Evolutionary conservation across 305 asterid genomes (phyloP).

Genomic region (Andrographis paniculata): DNA sequence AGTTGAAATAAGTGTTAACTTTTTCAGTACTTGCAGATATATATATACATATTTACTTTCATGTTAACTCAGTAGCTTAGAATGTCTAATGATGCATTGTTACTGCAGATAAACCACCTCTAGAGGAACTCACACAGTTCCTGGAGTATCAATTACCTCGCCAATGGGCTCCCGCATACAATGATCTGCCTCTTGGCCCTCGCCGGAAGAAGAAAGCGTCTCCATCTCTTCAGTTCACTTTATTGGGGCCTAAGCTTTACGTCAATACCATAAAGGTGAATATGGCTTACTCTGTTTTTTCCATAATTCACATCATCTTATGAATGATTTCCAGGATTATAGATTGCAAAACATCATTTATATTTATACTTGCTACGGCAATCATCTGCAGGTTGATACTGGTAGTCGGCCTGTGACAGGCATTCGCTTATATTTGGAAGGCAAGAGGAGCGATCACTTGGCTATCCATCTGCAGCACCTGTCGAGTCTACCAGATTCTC

Average conservation of each 20-base stretch:
- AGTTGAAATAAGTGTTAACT: too few relatives aligned
- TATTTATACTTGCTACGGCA: neutral
- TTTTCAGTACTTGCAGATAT: too few relatives aligned
- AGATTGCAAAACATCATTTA: too few relatives aligned
- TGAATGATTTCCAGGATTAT: too few relatives aligned
- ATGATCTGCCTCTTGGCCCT: slow-evolving; percentile 82
- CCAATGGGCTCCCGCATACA: slow-evolving; percentile 95
- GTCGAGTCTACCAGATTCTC: slow-evolving; percentile 48
- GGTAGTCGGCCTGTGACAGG: slow-evolving; percentile 81
- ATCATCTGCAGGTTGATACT: slow-evolving; percentile 56
- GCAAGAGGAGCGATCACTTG: slow-evolving; percentile 73
- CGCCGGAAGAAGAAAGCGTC: slow-evolving; percentile 57
- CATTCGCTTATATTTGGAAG: slow-evolving; percentile 76
- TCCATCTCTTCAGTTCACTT: slow-evolving; percentile 74
- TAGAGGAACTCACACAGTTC: slow-evolving; percentile 85
- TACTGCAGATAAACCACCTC: slow-evolving; percentile 79
- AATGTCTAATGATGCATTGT: slow-evolving; percentile 16
- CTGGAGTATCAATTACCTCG: slow-evolving; percentile 85
- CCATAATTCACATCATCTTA: neutral
- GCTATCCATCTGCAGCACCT: slow-evolving; percentile 92
- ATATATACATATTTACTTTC: neutral
- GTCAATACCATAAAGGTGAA: slow-evolving; percentile 82
- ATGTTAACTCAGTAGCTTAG: neutral
- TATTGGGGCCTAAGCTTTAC: slow-evolving; percentile 86
- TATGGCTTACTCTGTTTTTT: neutral